Percentiles rank a stretch among this genome's conserved stretches.
These are phyloP conservation scores for Penicillium flavigenum DNA, from an alignment of 495 filamentous ascomycete species.

Conservation along the genomic window DNA sequence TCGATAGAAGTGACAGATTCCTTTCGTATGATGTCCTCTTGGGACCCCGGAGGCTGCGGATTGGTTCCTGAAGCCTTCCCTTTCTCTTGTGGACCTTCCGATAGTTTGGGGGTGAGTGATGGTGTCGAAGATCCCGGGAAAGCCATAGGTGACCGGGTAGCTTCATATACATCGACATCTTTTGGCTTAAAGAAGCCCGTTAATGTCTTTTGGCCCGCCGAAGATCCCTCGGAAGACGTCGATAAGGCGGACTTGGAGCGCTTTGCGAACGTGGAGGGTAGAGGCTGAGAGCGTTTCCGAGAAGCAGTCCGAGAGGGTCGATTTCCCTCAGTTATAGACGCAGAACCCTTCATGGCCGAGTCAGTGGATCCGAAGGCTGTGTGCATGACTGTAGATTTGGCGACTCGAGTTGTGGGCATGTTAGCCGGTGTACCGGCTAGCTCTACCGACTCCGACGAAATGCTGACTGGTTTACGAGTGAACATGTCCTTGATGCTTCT, in stretches of 20 bases:
- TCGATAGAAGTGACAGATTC: not conserved
- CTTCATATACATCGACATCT: not conserved
- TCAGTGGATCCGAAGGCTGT: not conserved
- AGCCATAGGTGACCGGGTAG: not conserved
- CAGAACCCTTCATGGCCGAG: not conserved
- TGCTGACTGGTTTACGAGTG: slow-evolving; percentile 49
- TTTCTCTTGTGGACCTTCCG: not conserved
- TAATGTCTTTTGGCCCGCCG: slow-evolving; percentile 69
- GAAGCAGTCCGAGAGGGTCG: slow-evolving; percentile 18
- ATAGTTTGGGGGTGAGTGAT: not conserved
- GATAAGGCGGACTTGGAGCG: slow-evolving; percentile 45
- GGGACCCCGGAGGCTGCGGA: not conserved
- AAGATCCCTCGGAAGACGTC: slow-evolving; percentile 20
- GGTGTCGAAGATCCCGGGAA: not conserved
- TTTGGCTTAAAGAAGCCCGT: slow-evolving; percentile 77
- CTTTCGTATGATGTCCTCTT: not conserved
- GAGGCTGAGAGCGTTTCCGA: slow-evolving; percentile 34
- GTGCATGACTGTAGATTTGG: not conserved
- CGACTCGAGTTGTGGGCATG: slow-evolving; percentile 1
- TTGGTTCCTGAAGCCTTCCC: not conserved
- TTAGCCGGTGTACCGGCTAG: not conserved
- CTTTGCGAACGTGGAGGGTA: slow-evolving; percentile 33
- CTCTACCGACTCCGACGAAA: not conserved
- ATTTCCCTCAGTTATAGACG: slow-evolving; percentile 1
- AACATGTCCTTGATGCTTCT: slow-evolving; percentile 95